Percentiles rank a stretch among this genome's conserved stretches.
These are phyloP conservation scores for Lumnitzera littorea DNA, from an alignment of 345 rosid species.

Conservation along the genomic window DNA sequence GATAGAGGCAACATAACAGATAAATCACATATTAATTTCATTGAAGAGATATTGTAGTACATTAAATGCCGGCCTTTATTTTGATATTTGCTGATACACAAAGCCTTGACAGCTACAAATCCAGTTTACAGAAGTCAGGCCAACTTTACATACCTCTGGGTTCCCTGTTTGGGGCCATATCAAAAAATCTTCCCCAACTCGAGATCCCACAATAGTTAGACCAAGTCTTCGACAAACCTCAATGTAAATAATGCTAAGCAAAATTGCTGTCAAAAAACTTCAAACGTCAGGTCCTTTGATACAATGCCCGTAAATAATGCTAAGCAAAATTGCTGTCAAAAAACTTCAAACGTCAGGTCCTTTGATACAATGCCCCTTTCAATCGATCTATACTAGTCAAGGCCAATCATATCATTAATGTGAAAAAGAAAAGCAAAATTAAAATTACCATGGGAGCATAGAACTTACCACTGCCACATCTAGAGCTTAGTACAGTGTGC, in stretches of 20 bases:
- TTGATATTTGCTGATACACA: too few species aligned
- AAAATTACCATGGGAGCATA: constrained; percentile 9
- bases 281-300: too few species aligned
- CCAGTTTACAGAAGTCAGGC: neutral
- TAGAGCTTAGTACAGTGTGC: constrained; percentile 63
- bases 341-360: constrained; percentile 5
- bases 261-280: constrained; percentile 56
- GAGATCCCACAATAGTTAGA: constrained; percentile 83
- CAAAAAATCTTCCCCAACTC: constrained; percentile 91
- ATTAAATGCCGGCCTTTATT: too few species aligned
- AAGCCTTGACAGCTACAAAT: too few species aligned
- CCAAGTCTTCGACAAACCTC: constrained; percentile 79
- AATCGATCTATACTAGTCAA: neutral
- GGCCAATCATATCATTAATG: neutral
- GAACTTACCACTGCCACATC: constrained; percentile 74
- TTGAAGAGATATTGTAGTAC: too few species aligned
- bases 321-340: constrained; percentile 73
- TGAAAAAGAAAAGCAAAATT: neutral
- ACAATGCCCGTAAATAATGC: constrained; percentile 88
- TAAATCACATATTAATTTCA: neutral
- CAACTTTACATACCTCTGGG: constrained; percentile 51
- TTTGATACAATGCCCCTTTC: neutral
- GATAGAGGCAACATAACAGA: neutral
- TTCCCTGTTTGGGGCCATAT: constrained; percentile 88
- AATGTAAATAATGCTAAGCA: constrained; percentile 85